A percentile compares a stretch with the other conserved stretches of the same genome.
Conservation (phyloP, 83 land plant species). For the Picea mariana region DNA sequence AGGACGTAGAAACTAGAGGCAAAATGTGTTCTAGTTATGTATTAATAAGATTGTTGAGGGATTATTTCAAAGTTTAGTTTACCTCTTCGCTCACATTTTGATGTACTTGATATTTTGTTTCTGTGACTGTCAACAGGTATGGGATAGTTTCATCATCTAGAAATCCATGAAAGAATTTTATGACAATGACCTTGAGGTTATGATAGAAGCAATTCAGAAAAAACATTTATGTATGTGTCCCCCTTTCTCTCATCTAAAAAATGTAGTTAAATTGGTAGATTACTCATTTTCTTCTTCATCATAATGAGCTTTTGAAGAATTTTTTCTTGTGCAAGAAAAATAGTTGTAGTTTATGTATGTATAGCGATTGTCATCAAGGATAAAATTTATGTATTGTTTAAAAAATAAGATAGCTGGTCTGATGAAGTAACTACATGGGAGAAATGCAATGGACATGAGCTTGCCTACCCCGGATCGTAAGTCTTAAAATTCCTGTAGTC, state of each 20-base stretch:
- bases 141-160: conserved; percentile 14
- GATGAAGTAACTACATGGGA: neutral
- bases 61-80: too few relatives aligned
- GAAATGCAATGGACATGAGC: conserved; percentile 25
- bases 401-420: too few relatives aligned
- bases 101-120: too few relatives aligned
- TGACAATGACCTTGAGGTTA: neutral
- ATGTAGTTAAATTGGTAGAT: neutral
- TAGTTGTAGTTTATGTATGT: too few relatives aligned
- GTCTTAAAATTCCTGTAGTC: neutral
- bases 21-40: too few relatives aligned
- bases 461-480: conserved; percentile 63
- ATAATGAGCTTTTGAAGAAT: too few relatives aligned
- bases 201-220: conserved; percentile 14
- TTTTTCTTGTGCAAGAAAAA: too few relatives aligned
- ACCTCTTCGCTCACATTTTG: too few relatives aligned
- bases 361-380: too few relatives aligned
- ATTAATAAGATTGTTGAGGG: too few relatives aligned
- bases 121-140: neutral
- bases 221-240: conserved; percentile 15
- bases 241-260: neutral
- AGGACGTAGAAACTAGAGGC: too few relatives aligned
- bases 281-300: neutral
- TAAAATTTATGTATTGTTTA: too few relatives aligned
- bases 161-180: conserved; percentile 19